A percentile compares a stretch with the other conserved stretches of the same genome.
Conservation (phyloP, 495 filamentous ascomycete species). For the Penicillium arizonense region DNA sequence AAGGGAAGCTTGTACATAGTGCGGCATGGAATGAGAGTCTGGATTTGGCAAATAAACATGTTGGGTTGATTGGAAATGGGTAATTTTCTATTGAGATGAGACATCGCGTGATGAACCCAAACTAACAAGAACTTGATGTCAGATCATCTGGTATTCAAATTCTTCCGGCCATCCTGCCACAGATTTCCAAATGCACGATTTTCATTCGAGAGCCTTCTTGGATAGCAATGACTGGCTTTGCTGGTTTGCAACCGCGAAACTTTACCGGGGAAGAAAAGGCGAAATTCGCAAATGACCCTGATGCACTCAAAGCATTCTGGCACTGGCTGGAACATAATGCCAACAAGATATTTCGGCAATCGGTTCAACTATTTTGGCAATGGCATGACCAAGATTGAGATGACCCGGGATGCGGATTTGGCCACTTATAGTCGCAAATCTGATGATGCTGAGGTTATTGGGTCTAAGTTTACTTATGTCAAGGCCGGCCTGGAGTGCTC, state of each 20-base stretch:
- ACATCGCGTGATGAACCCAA: background rate
- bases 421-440: slow-evolving; percentile 38
- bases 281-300: slow-evolving; percentile 29
- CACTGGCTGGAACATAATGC: slow-evolving; percentile 6
- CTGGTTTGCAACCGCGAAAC: slow-evolving; percentile 17
- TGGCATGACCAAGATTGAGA: slow-evolving; percentile 28
- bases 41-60: slow-evolving; percentile 35
- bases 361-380: slow-evolving; percentile 49
- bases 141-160: slow-evolving; percentile 44
- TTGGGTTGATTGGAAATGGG: slow-evolving; percentile 48
- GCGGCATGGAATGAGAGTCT: slow-evolving; percentile 37
- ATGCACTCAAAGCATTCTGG: slow-evolving; percentile 4
- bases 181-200: slow-evolving; percentile 18
- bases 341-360: slow-evolving; percentile 31
- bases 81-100: background rate
- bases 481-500: background rate
- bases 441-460: slow-evolving; percentile 26
- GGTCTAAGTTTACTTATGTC: slow-evolving; percentile 3
- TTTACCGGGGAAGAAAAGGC: slow-evolving; percentile 34
- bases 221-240: slow-evolving; percentile 1
- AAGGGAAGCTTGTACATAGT: slow-evolving; percentile 46
- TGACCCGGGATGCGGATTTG: slow-evolving; percentile 30
- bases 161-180: slow-evolving; percentile 53
- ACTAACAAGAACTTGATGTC: background rate
- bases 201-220: slow-evolving; percentile 15